Conservation (phyloP, 805 yeast genomes). For the Metschnikowia lunata region DNA sequence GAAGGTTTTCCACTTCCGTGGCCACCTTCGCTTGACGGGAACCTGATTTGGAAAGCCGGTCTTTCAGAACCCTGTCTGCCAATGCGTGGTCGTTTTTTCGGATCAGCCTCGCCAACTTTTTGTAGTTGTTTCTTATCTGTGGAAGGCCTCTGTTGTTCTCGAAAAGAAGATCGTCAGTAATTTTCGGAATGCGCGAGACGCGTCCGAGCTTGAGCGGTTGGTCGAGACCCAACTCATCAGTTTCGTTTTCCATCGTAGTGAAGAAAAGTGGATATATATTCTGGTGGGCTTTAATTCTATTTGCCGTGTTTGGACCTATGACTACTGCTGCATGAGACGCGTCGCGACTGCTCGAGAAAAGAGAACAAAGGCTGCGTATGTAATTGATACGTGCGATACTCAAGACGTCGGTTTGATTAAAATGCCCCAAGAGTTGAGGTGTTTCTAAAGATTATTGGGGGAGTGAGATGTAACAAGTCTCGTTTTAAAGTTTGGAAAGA, state of each 20-base stretch:
- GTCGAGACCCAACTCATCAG: constrained; percentile 33
- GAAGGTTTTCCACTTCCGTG: constrained; percentile 33
- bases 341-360: not conserved
- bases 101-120: constrained; percentile 23
- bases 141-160: constrained; percentile 31
- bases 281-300: too few relatives aligned
- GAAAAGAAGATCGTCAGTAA: constrained; percentile 38
- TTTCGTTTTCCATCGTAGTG: constrained; percentile 7
- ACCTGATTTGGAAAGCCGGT: constrained; percentile 12
- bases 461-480: too few relatives aligned
- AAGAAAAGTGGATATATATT: not conserved
- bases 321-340: not conserved
- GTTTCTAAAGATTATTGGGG: too few relatives aligned
- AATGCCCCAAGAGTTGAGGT: too few relatives aligned
- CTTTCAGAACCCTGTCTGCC: constrained; percentile 14
- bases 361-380: not conserved
- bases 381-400: not conserved
- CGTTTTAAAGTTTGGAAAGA: too few relatives aligned
- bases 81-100: constrained; percentile 23
- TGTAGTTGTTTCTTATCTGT: constrained; percentile 29
- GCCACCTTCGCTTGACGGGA: constrained; percentile 22
- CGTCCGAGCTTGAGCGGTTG: constrained; percentile 33
- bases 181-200: constrained; percentile 28
- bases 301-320: not conserved
- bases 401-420: not conserved